Conservation (phyloP, 1,284 basidiomycete species). For the Ganoderma multipileum region DNA sequence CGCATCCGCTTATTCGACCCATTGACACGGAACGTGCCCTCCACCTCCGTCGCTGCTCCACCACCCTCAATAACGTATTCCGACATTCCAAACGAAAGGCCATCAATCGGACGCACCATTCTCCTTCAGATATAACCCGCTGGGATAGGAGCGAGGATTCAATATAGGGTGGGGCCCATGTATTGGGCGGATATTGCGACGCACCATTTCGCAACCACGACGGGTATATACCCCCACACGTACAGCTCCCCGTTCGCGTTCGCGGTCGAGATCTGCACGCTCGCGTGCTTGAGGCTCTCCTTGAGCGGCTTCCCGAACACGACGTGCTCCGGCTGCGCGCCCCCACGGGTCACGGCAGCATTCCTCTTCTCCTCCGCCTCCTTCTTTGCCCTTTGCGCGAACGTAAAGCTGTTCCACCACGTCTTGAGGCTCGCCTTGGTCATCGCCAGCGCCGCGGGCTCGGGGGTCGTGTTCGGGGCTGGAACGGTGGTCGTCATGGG, state of each 20-base stretch:
- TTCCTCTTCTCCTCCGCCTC: constrained; percentile 51
- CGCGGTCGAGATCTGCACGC: constrained; percentile 94
- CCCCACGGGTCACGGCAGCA: constrained; percentile 30
- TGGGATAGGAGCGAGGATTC: constrained; percentile 39
- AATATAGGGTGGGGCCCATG: constrained; percentile 13
- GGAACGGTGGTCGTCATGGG: constrained; percentile 25
- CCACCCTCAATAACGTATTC: constrained; percentile 11
- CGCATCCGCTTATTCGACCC: constrained; percentile 96
- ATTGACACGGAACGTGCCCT: constrained; percentile 94
- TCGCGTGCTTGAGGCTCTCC: constrained; percentile 87
- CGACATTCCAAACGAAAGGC: constrained; percentile 4
- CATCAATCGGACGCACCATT: constrained; percentile 60
- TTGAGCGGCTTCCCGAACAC: constrained; percentile 90
- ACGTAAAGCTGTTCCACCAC: constrained; percentile 85
- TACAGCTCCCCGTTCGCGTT: constrained; percentile 83
- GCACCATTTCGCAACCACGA: constrained; percentile 96
- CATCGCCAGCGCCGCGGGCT: constrained; percentile 43
- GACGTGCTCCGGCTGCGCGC: constrained; percentile 34
- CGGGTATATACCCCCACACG: constrained; percentile 94
- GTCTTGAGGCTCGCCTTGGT: constrained; percentile 74
- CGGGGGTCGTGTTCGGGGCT: constrained; percentile 14
- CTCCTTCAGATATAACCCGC: constrained; percentile 91
- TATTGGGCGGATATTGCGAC: constrained; percentile 39
- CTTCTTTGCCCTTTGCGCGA: constrained; percentile 63
- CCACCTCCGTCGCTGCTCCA: constrained; percentile 85